phyloP scores from a whole-genome alignment of 2,329 filamentous ascomycete genomes.

The Aspergillus transmontanensis region DNA sequence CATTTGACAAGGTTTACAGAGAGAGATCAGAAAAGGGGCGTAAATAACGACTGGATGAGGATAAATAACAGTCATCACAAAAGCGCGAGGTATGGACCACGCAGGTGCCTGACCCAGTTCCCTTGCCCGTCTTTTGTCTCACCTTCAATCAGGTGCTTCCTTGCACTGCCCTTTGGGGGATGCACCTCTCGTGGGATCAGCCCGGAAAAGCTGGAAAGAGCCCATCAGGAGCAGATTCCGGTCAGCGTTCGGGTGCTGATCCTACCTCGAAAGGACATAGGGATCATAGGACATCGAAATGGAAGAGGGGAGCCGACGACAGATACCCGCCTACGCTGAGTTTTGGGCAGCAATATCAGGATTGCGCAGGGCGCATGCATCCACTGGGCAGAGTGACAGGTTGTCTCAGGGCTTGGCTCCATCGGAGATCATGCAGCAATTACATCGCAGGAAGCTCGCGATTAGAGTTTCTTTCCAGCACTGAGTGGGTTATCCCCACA shows the following conservation, averaged over 20 bases:
- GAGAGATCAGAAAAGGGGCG: slow-evolving; percentile 18
- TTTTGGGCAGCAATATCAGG: slow-evolving; percentile 29
- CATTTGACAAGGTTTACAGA: slow-evolving; percentile 15
- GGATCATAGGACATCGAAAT: slow-evolving; percentile 8
- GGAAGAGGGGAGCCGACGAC: slow-evolving; percentile 1
- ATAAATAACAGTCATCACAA: slow-evolving; percentile 17
- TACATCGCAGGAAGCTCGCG: slow-evolving; percentile 1
- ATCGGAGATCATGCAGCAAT: slow-evolving; percentile 12
- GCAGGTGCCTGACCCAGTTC: slow-evolving; percentile 18
- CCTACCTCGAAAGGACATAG: slow-evolving; percentile 21
- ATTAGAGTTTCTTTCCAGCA: slow-evolving; percentile 8
- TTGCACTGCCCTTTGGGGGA: slow-evolving; percentile 3
- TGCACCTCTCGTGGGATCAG: slow-evolving; percentile 17
- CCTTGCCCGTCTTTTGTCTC: slow-evolving; percentile 13
- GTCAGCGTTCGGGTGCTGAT: slow-evolving; percentile 21
- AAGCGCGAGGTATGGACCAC: slow-evolving; percentile 13
- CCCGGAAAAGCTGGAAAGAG: slow-evolving; percentile 16
- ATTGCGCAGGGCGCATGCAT: slow-evolving; percentile 23
- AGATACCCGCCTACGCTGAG: slow-evolving; percentile 20
- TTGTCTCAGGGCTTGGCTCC: slow-evolving; percentile 18
- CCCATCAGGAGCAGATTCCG: slow-evolving; percentile 17
- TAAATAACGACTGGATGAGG: slow-evolving; percentile 14
- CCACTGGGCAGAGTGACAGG: slow-evolving; percentile 18
- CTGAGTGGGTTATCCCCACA: slow-evolving; percentile 2
- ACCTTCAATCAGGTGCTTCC: slow-evolving; percentile 5